These are phyloP conservation scores for Pichia manshurica DNA, from an alignment of 805 yeast genomes.

Conservation along the genomic window DNA sequence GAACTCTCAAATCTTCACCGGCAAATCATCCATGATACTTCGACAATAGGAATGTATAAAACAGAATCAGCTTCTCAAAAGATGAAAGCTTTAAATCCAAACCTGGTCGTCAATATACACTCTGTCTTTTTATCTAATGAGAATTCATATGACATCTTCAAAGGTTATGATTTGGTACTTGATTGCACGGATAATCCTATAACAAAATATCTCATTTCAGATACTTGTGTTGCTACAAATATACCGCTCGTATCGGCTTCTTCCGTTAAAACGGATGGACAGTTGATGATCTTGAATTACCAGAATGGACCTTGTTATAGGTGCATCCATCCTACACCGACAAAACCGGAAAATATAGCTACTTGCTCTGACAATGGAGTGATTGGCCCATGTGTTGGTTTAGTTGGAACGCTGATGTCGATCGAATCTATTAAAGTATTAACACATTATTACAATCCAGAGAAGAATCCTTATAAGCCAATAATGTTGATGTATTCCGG, in stretches of 20 bases:
- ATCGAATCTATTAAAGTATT: slow-evolving; percentile 76
- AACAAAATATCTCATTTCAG: slow-evolving; percentile 81
- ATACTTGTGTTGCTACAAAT: slow-evolving; percentile 63
- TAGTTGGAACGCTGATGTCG: slow-evolving; percentile 86
- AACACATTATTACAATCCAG: slow-evolving; percentile 45
- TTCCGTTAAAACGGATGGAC: slow-evolving; percentile 89
- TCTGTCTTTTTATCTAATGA: slow-evolving; percentile 43
- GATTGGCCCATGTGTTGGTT: slow-evolving; percentile 92
- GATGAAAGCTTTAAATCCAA: slow-evolving; percentile 58
- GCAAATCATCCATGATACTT: slow-evolving; percentile 73
- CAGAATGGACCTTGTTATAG: slow-evolving; percentile 86
- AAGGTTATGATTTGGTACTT: slow-evolving; percentile 65
- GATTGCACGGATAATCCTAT: slow-evolving; percentile 96
- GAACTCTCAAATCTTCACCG: slow-evolving; percentile 84
- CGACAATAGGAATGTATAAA: slow-evolving; percentile 62
- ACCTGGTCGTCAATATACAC: slow-evolving; percentile 49
- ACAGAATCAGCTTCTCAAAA: slow-evolving; percentile 69
- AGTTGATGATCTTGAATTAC: slow-evolving; percentile 69
- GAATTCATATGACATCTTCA: slow-evolving; percentile 61
- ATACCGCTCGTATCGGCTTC: slow-evolving; percentile 86
- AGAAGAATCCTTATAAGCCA: slow-evolving; percentile 55
- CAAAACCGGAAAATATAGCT: slow-evolving; percentile 74
- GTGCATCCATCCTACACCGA: slow-evolving; percentile 88
- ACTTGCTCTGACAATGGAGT: slow-evolving; percentile 94
- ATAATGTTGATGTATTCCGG: slow-evolving; percentile 65